Evolutionary conservation across 2,329 filamentous ascomycete species (phyloP), one percentile per base, ranked within the genome.

Genomic region (Neurospora sp.): DNA sequence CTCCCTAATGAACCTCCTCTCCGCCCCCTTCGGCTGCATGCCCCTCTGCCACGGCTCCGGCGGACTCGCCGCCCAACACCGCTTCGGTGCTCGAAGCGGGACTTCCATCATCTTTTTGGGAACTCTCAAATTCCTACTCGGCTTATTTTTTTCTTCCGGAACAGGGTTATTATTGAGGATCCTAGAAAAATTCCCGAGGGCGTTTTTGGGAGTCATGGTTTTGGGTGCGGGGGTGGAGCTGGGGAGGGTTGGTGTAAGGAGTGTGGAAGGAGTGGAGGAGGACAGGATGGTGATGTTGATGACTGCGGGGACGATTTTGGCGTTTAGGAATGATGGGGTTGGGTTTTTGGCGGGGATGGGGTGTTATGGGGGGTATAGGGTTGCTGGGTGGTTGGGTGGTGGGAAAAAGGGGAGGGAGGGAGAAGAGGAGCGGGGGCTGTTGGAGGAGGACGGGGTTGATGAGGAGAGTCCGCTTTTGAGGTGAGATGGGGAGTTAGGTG

Each of bases 21-120:
- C 91, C 17, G 94, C 92, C 76, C 97, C 93, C 92, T 96, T 97
- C 76, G 94, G 94, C 67, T 91, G 91, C 5, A 98, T 97, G 96
- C 96, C 95, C 3, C 89, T 96, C 4, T 98, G 96, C 77, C 96
- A 98, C 78, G 95, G 95, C 5, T 93, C 93, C 0, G 95, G 95
- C 2, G 95, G 95, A 0, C 83, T 98, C 0, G 96, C 96, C 5
- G 96, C 91, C 0, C 95, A 98, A 78, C 93, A 93, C 78, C 89
- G 93, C 4, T 98, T 98, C 75, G 95, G 95, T 0, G 94, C 95
- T 4, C 89, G 95, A 67, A 96, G 92, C 71, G 95, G 95, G 10
- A 89, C 93, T 0, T 93, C 91, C 75, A 86, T 97, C 72, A 88
- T 97, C 68, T 78, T 97, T 33, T 86, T 98, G 0, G 95, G 95